These are phyloP conservation scores for Penicillium antarcticum DNA, from an alignment of 495 filamentous ascomycete genomes.

Conservation along the genomic window DNA sequence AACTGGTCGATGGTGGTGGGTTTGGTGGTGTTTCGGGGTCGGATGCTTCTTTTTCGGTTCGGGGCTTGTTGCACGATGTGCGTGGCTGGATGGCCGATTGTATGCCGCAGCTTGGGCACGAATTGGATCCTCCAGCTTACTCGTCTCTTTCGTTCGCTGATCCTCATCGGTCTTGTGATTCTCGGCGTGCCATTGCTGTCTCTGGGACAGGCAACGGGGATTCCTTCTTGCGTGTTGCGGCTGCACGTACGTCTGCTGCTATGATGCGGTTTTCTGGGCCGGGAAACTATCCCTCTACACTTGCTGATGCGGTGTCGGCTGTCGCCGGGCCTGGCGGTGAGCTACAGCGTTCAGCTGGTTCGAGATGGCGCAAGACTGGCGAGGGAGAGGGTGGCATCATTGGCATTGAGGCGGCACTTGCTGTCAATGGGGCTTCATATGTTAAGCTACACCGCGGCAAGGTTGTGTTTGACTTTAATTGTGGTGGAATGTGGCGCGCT, in stretches of 20 bases:
- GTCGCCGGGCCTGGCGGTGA: conserved; percentile 72
- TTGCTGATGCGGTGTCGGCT: conserved; percentile 51
- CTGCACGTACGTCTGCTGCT: conserved; percentile 67
- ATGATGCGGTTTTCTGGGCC: conserved; percentile 63
- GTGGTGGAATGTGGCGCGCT: conserved; percentile 84
- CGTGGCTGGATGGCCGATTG: conserved; percentile 45
- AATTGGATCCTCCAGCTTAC: conserved; percentile 4
- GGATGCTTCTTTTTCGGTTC: neutral
- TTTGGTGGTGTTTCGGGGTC: neutral
- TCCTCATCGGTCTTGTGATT: neutral
- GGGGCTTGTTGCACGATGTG: neutral
- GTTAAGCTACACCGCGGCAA: conserved; percentile 39
- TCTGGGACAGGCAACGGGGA: conserved; percentile 91
- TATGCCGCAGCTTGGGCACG: conserved; percentile 34
- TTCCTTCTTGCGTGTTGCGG: conserved; percentile 74
- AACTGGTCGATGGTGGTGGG: conserved; percentile 15
- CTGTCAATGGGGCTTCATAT: neutral
- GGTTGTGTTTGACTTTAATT: conserved; percentile 78
- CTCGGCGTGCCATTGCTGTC: conserved; percentile 58
- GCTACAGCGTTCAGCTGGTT: conserved; percentile 70
- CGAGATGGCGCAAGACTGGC: conserved; percentile 70
- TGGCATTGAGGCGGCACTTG: conserved; percentile 66
- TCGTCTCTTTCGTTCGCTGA: neutral
- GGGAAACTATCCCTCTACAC: conserved; percentile 15
- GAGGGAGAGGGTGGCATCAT: conserved; percentile 88